Base-by-base conservation (phyloP, 768 basidiomycete species). In the Panus rudis region DNA sequence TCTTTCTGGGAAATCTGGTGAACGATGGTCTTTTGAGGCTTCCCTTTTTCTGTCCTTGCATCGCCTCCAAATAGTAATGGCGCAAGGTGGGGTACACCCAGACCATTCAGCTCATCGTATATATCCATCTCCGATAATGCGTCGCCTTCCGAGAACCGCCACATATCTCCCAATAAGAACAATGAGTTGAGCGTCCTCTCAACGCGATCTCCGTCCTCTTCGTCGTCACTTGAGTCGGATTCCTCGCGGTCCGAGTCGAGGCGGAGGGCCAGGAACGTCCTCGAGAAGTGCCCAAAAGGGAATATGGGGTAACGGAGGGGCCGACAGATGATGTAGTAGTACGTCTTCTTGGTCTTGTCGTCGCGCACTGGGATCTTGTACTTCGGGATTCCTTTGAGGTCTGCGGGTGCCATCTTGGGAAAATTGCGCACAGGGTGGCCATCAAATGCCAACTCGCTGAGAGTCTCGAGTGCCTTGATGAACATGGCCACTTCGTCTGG, bases 121-220 rank as follows among this genome's bases (percentile, higher is more conserved):
- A 35, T 17, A 7, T 17, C 16, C 7, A 20, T 20, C 16, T 35
- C 33, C 16, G 33, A 35, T n/a, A n/a, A n/a, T 8, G 10, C n/a
- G n/a, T 7, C 10, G 10, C n/a, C 8, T 14, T 35, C 33, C 21
- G 16, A 14, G 6, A 20, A 6, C 11, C 48, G 37, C 45, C 45
- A 50, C 5, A 28, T 20, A 34, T 50, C 48, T 33, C 47, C 47
- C 17, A 47, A 13, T 35, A 46, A 50, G 12, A 50, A 28, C n/a
- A 50, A 25, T 25, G 17, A 11, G n/a, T 32, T 33, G 7, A 13
- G n/a, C 12, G 16, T n/a, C n/a, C n/a, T n/a, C n/a, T n/a, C n/a
- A n/a, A n/a, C n/a, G n/a, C n/a, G n/a, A n/a, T n/a, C n/a, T n/a
- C n/a, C n/a, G n/a, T n/a, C n/a, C n/a, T n/a, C n/a, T n/a, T n/a